Conservation (phyloP, 495 filamentous ascomycete species). For the Neurospora sp. region DNA sequence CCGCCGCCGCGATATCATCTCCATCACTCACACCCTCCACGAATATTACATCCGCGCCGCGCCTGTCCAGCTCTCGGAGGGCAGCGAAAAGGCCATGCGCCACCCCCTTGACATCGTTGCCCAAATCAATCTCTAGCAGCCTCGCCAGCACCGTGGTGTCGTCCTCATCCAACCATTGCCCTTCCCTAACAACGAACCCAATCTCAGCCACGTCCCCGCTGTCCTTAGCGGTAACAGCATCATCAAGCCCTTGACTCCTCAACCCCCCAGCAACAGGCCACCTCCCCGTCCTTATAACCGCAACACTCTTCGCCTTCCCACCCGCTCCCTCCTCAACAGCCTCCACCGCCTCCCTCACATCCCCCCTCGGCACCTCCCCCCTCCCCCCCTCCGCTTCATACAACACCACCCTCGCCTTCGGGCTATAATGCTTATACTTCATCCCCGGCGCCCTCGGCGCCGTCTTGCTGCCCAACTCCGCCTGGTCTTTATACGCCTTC, state of each 20-base stretch:
- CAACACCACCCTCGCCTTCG: slow-evolving; percentile 75
- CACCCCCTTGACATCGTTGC: slow-evolving; percentile 56
- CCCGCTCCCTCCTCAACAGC: neutral
- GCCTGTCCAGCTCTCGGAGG: slow-evolving; percentile 71
- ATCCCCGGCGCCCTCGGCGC: slow-evolving; percentile 84
- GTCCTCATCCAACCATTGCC: slow-evolving; percentile 16
- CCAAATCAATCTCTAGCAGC: slow-evolving; percentile 53
- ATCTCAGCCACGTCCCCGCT: slow-evolving; percentile 14
- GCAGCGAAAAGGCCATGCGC: slow-evolving; percentile 81
- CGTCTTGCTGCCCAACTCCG: slow-evolving; percentile 37
- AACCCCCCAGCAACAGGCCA: slow-evolving; percentile 29
- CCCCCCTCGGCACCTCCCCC: slow-evolving; percentile 9
- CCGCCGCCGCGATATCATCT: slow-evolving; percentile 75
- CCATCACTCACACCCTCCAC: slow-evolving; percentile 83
- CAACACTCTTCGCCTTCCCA: slow-evolving; percentile 13
- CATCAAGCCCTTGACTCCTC: slow-evolving; percentile 15
- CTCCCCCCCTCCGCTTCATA: slow-evolving; percentile 46
- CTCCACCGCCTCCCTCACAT: slow-evolving; percentile 5
- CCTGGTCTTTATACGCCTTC: slow-evolving; percentile 63
- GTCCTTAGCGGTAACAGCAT: slow-evolving; percentile 6
- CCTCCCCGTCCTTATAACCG: slow-evolving; percentile 34
- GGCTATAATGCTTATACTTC: slow-evolving; percentile 98
- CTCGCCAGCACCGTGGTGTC: slow-evolving; percentile 19
- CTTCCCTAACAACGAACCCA: slow-evolving; percentile 23
- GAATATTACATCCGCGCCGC: slow-evolving; percentile 72